Conservation (phyloP, 2,329 filamentous ascomycete genomes). For the Diatrype stigma region DNA sequence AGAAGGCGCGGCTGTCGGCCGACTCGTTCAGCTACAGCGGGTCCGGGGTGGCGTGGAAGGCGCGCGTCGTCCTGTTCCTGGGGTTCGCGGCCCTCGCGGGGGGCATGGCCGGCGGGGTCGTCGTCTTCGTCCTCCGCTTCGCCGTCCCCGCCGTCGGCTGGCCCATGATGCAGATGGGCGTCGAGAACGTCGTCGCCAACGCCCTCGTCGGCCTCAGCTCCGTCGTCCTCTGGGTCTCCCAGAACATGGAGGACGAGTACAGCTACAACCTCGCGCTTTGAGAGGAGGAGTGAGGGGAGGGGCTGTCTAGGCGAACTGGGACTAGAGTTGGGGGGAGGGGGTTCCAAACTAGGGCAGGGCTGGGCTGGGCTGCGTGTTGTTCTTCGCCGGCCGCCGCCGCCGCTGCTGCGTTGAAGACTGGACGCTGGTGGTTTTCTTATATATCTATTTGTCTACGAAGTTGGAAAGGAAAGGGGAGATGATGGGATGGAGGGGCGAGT, state of each 20-base stretch:
- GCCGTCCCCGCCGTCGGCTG: slow-evolving; percentile 52
- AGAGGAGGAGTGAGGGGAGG: slow-evolving; percentile 12
- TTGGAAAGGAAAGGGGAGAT: too few species aligned
- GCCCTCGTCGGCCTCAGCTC: slow-evolving; percentile 59
- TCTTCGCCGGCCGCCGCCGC: too few species aligned
- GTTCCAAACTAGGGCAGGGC: too few species aligned
- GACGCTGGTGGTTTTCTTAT: too few species aligned
- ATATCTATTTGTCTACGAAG: too few species aligned
- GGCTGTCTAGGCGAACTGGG: too few species aligned
- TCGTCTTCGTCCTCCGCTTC: slow-evolving; percentile 63
- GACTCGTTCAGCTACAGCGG: slow-evolving; percentile 62
- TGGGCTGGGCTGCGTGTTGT: too few species aligned
- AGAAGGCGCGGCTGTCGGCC: slow-evolving; percentile 60
- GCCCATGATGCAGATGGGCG: slow-evolving; percentile 60
- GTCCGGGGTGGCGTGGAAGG: slow-evolving; percentile 64
- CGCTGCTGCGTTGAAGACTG: too few species aligned
- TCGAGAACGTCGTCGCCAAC: slow-evolving; percentile 64
- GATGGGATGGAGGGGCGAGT: too few species aligned
- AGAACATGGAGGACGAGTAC: slow-evolving; percentile 72
- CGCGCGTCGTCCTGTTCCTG: slow-evolving; percentile 62
- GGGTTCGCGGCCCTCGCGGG: slow-evolving; percentile 63
- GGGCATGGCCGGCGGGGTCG: slow-evolving; percentile 66
- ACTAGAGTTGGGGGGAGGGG: too few species aligned
- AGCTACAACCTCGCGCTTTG: slow-evolving; percentile 62
- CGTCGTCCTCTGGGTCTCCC: slow-evolving; percentile 63